Evolutionary conservation across 2,329 filamentous ascomycete genomes (phyloP).

Genomic region (Penicillium sp.): DNA sequence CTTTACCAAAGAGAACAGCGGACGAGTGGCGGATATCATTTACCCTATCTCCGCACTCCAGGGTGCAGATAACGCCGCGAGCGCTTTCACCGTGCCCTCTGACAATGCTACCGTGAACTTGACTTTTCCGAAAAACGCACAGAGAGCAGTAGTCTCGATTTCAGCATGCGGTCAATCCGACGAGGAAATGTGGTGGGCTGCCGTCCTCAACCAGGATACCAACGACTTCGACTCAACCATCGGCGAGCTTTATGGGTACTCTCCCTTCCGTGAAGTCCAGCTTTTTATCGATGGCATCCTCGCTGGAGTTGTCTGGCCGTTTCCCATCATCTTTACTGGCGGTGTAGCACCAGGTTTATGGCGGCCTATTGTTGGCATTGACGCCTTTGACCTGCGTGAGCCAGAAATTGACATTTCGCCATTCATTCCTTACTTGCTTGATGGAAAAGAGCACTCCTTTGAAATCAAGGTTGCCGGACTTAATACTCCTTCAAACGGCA

Average conservation of each 20-base stretch:
- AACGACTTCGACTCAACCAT: constrained; percentile 56
- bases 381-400: constrained; percentile 74
- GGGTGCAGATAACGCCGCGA: constrained; percentile 48
- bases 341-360: constrained; percentile 73
- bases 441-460: constrained; percentile 63
- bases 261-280: constrained; percentile 75
- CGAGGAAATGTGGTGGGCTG: constrained; percentile 86
- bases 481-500: constrained; percentile 50
- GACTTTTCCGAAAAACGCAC: constrained; percentile 61
- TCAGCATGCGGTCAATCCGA: constrained; percentile 69
- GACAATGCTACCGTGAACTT: constrained; percentile 59
- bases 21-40: constrained; percentile 57
- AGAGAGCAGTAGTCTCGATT: constrained; percentile 70
- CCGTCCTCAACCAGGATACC: constrained; percentile 62
- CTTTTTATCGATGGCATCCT: constrained; percentile 68
- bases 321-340: constrained; percentile 77
- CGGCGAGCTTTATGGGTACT: constrained; percentile 61
- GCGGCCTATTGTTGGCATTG: constrained; percentile 71
- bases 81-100: constrained; percentile 64
- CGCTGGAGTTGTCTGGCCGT: constrained; percentile 76
- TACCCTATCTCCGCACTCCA: constrained; percentile 52
- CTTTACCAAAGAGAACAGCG: constrained; percentile 56
- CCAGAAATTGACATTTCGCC: constrained; percentile 79
- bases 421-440: constrained; percentile 66
- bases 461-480: constrained; percentile 65